Evolutionary conservation across 2,329 filamentous ascomycete species (phyloP).

Genomic region (Ceratocystis ficicola): DNA sequence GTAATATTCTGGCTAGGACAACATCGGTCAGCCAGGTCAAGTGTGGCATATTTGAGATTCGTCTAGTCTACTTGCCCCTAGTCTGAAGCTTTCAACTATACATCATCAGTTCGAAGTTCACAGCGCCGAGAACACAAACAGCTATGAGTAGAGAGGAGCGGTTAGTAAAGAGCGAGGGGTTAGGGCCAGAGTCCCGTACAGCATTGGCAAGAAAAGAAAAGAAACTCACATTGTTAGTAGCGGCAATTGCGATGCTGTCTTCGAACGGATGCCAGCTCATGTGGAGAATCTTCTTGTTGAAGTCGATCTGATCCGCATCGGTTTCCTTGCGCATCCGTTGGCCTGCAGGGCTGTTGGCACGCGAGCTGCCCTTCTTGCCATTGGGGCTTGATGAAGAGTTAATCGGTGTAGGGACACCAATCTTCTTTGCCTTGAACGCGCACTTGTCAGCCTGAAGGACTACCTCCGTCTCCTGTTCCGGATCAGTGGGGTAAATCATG

Average conservation of each 20-base stretch:
- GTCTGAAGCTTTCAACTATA: not conserved
- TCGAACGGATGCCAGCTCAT: constrained; percentile 99
- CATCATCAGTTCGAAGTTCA: constrained; percentile 30
- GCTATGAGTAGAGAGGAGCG: constrained; percentile 34
- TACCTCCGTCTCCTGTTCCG: constrained; percentile 91
- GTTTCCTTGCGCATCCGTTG: constrained; percentile 98
- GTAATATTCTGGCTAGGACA: not conserved
- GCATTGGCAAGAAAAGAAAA: not conserved
- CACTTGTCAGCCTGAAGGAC: constrained; percentile 97
- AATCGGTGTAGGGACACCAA: constrained; percentile 93
- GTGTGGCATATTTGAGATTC: not conserved
- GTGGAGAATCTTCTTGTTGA: constrained; percentile 99
- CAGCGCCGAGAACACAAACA: constrained; percentile 69
- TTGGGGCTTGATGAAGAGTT: constrained; percentile 66
- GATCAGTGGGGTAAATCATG: constrained; percentile 98
- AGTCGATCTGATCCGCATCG: constrained; percentile 97
- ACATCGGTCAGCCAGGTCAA: constrained; percentile 3
- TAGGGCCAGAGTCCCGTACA: no score
- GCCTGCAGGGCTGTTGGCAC: constrained; percentile 79
- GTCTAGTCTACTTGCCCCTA: constrained; percentile 7
- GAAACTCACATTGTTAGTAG: constrained; percentile 89
- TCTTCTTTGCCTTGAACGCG: constrained; percentile 99
- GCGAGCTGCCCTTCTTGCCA: constrained; percentile 76
- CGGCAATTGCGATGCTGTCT: constrained; percentile 98
- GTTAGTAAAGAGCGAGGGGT: not conserved